These are phyloP conservation scores for Picea abies DNA, from an alignment of 83 land plant genomes.

Conservation along the genomic window DNA sequence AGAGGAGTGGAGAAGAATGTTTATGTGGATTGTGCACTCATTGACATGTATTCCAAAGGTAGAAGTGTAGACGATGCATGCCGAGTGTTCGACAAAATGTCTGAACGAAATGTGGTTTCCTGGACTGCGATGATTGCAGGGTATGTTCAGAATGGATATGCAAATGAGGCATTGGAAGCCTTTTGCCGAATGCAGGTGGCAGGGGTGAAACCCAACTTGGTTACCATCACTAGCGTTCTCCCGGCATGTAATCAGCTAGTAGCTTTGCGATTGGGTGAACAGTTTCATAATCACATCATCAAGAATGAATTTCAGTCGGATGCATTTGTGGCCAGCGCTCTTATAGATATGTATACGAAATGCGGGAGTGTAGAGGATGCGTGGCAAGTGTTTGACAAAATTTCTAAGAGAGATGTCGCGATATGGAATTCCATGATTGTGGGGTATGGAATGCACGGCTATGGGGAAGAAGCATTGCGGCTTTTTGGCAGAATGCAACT, in stretches of 20 bases:
- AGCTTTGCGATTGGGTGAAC: constrained; percentile 51
- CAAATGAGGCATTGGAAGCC: constrained; percentile 48
- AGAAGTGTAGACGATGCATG: constrained; percentile 32
- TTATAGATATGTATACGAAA: constrained; percentile 12
- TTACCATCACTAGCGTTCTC: constrained; percentile 48
- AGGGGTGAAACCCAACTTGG: constrained; percentile 43
- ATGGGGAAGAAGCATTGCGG: constrained; percentile 43
- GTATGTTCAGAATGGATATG: constrained; percentile 48
- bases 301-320: constrained; percentile 29
- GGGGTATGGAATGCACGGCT: constrained; percentile 67
- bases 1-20: constrained; percentile 31
- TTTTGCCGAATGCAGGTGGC: constrained; percentile 45
- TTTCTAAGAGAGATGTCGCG: constrained; percentile 23
- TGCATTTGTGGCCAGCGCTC: constrained; percentile 9
- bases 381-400: constrained; percentile 20
- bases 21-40: constrained; percentile 51
- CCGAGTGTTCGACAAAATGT: constrained; percentile 38
- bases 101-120: constrained; percentile 38
- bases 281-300: constrained; percentile 40
- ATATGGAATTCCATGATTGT: constrained; percentile 74
- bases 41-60: constrained; percentile 61
- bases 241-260: constrained; percentile 46
- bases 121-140: constrained; percentile 68
- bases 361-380: constrained; percentile 47
- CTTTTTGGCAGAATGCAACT: constrained; percentile 39